Conservation (phyloP, 345 rosid genomes). For the Camelina sativa region DNA sequence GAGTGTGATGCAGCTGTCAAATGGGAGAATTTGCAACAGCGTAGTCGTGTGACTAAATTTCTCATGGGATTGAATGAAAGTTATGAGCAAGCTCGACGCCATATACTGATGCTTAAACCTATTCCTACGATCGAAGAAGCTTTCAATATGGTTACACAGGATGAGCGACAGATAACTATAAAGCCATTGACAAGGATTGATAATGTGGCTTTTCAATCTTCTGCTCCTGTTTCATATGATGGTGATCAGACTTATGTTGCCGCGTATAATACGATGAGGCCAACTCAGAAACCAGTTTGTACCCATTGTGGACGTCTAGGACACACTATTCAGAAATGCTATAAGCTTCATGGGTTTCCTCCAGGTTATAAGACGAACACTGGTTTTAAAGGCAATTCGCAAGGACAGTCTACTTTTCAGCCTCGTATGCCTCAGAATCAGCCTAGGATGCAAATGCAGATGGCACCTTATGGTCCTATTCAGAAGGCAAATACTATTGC, state of each 20-base stretch:
- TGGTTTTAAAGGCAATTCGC: too few relatives aligned
- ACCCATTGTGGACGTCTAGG: neutral
- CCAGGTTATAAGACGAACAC: neutral
- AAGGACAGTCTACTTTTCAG: too few relatives aligned
- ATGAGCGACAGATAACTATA: neutral
- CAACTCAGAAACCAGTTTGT: neutral
- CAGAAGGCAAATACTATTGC: too few relatives aligned
- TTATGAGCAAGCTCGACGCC: too few relatives aligned
- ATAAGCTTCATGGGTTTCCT: neutral
- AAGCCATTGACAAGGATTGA: neutral
- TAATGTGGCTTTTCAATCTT: neutral
- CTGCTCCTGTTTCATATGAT: neutral
- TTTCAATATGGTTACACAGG: neutral
- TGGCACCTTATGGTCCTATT: too few relatives aligned
- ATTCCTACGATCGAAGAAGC: neutral
- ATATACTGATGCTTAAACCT: neutral
- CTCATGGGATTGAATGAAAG: too few relatives aligned
- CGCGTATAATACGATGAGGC: neutral
- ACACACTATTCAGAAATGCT: neutral
- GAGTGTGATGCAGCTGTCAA: too few relatives aligned
- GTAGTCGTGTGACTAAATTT: too few relatives aligned
- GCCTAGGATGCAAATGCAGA: too few relatives aligned
- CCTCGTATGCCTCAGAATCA: too few relatives aligned
- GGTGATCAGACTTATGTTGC: neutral
- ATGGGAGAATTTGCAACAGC: too few relatives aligned